These are phyloP conservation scores for Patellifolia procumbens DNA, from an alignment of 179 eudicot species.

Conservation along the genomic window DNA sequence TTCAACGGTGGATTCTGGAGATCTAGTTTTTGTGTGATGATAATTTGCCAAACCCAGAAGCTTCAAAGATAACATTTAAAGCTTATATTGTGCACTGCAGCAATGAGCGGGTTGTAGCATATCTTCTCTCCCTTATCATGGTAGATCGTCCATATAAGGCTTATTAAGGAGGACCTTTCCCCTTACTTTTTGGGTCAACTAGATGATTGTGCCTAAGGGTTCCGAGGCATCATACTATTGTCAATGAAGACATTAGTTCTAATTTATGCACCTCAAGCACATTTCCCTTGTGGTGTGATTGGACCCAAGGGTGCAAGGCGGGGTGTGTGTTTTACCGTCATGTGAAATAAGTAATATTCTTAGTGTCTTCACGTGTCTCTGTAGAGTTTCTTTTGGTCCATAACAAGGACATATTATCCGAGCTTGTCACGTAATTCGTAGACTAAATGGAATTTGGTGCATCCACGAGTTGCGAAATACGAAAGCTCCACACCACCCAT, in stretches of 20 bases:
- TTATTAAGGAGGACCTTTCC: neutral
- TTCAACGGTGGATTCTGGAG: neutral
- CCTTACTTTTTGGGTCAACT: neutral
- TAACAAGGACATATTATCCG: neutral
- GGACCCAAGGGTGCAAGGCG: neutral
- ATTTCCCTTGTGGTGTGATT: neutral
- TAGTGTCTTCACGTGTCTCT: neutral
- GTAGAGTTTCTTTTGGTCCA: neutral
- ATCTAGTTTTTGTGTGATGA: neutral
- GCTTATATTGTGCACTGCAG: neutral
- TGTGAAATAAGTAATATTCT: neutral
- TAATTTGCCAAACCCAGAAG: neutral
- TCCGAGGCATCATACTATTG: neutral
- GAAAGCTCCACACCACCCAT: too few species aligned
- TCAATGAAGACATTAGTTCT: neutral
- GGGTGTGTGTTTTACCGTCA: neutral
- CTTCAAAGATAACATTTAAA: neutral
- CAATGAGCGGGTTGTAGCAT: neutral
- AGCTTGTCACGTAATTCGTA: too few species aligned
- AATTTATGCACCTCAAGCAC: neutral
- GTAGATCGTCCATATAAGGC: neutral
- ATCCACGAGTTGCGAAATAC: too few species aligned
- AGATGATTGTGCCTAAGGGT: neutral
- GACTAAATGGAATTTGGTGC: too few species aligned
- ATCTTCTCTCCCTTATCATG: neutral